Conservation (phyloP, 2,329 filamentous ascomycete genomes). For the Ophiosphaerella narmari region DNA sequence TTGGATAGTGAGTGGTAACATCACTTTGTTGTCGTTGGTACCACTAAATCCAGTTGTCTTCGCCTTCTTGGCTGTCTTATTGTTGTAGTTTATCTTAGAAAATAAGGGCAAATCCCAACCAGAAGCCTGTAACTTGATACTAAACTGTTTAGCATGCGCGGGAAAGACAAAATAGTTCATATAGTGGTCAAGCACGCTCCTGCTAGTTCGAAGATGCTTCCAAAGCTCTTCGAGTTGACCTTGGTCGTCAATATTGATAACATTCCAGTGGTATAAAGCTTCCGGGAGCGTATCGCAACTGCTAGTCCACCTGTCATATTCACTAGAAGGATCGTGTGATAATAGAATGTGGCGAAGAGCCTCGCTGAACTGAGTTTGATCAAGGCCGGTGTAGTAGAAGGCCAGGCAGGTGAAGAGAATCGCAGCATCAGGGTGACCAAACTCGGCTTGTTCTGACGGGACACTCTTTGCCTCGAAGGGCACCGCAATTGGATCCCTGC, state of each 20-base stretch:
- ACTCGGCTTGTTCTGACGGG: conserved; percentile 66
- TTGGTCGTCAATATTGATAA: conserved; percentile 49
- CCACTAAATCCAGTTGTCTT: conserved; percentile 68
- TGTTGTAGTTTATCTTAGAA: conserved; percentile 48
- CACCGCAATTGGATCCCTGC: conserved; percentile 59
- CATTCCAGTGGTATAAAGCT: conserved; percentile 52
- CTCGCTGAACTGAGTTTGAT: conserved; percentile 55
- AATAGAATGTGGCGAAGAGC: conserved; percentile 52
- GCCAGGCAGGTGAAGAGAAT: conserved; percentile 67
- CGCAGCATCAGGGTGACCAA: conserved; percentile 68
- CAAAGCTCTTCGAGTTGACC: conserved; percentile 51
- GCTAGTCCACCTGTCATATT: conserved; percentile 59
- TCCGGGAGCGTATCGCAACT: conserved; percentile 48
- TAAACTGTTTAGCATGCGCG: conserved; percentile 64
- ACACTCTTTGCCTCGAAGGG: conserved; percentile 69
- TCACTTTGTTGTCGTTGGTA: conserved; percentile 63
- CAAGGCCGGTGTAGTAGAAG: conserved; percentile 68
- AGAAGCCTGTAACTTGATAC: conserved; percentile 64
- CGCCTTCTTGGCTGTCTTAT: not conserved
- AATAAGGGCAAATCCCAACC: conserved; percentile 63
- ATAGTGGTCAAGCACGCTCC: conserved; percentile 64
- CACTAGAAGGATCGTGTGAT: conserved; percentile 56
- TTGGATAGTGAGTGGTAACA: conserved; percentile 59
- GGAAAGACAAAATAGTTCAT: conserved; percentile 62
- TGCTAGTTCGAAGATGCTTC: conserved; percentile 52